Percentiles rank a stretch among this genome's conserved stretches.
Evolutionary conservation across 208 protist species (phyloP).

Genomic region (Acanthamoeba rhysodes): DNA sequence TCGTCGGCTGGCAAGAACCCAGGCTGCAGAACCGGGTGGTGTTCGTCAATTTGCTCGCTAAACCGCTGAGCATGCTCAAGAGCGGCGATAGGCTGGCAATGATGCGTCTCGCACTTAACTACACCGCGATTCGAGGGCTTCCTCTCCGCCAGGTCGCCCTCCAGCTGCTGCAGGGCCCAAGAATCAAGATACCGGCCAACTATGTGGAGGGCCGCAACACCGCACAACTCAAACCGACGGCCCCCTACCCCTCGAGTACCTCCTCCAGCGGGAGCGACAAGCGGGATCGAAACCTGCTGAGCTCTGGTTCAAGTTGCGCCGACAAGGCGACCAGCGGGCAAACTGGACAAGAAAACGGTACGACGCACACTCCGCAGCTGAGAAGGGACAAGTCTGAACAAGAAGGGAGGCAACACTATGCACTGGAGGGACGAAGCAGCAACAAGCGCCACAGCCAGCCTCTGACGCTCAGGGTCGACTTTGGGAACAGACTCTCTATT

Average conservation of each 20-base stretch:
- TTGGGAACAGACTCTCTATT: not conserved
- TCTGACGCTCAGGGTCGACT: not conserved
- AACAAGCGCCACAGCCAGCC: not conserved
- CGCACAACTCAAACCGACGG: not conserved
- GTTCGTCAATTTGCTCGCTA: not conserved
- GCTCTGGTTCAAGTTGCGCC: not conserved
- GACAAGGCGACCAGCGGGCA: not conserved
- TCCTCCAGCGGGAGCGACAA: not conserved
- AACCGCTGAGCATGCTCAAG: not conserved
- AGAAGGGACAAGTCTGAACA: not conserved
- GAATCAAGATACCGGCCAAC: not conserved
- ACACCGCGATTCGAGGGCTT: constrained; percentile 1
- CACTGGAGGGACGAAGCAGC: not conserved
- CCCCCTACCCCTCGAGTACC: not conserved
- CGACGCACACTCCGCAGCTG: not conserved
- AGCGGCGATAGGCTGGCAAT: not conserved
- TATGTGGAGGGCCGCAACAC: not conserved
- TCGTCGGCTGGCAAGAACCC: not conserved
- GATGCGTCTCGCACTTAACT: not conserved
- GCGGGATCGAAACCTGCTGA: not conserved
- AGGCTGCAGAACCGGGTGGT: not conserved
- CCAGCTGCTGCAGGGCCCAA: not conserved
- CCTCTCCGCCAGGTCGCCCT: not conserved
- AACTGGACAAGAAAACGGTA: not conserved
- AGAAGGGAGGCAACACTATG: not conserved